phyloP scores from a whole-genome alignment of 2,329 filamentous ascomycete genomes.

The Cercospora zeae-maydis region DNA sequence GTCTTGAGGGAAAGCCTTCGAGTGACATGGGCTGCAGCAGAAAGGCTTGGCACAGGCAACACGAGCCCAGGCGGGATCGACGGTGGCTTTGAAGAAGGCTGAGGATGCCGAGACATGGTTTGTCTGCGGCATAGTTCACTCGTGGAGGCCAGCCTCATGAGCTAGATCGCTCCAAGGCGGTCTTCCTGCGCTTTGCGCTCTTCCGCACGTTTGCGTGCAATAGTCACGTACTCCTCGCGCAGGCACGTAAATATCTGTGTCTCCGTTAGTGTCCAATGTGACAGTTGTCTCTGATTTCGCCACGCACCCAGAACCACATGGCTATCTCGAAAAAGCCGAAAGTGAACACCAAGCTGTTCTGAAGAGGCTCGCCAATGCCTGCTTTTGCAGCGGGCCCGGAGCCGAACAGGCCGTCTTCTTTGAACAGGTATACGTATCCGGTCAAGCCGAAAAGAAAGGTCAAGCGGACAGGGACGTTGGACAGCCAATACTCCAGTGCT shows the following conservation, averaged over 20 bases:
- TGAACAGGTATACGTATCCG: slow-evolving; percentile 63
- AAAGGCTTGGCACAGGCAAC: neutral
- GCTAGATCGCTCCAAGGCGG: neutral
- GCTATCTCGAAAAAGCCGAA: slow-evolving; percentile 81
- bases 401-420: slow-evolving; percentile 48
- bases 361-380: slow-evolving; percentile 58
- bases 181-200: slow-evolving; percentile 39
- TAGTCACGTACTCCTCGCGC: slow-evolving; percentile 57
- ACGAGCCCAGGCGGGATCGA: neutral
- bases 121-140: neutral
- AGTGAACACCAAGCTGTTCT: slow-evolving; percentile 80
- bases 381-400: slow-evolving; percentile 21
- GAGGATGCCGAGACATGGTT: neutral
- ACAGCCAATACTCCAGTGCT: slow-evolving; percentile 47
- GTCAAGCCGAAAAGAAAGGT: slow-evolving; percentile 59
- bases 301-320: slow-evolving; percentile 76
- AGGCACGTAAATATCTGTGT: slow-evolving; percentile 59
- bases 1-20: neutral
- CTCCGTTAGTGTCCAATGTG: neutral
- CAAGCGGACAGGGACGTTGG: slow-evolving; percentile 61
- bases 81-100: neutral
- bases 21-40: neutral
- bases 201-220: slow-evolving; percentile 34
- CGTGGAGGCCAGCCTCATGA: neutral
- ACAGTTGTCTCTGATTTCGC: neutral